Evolutionary conservation across 352 stramenopile species (phyloP).

Genomic region (Saprolegnia diclina): DNA sequence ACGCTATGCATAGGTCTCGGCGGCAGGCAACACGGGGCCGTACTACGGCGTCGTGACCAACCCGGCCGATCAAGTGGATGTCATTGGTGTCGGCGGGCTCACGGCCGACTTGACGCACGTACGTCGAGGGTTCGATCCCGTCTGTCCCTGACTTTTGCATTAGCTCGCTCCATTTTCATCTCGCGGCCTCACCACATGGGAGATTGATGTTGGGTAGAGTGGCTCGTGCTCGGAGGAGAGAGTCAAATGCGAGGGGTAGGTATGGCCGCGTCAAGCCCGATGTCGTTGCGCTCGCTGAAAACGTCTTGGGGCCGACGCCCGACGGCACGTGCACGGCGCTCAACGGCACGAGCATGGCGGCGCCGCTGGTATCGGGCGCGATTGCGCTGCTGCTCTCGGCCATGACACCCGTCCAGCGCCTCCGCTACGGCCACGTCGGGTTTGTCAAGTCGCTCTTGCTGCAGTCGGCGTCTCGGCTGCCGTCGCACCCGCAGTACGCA

Average conservation of each 20-base stretch:
- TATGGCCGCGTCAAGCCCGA: constrained; percentile 84
- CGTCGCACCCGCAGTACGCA: constrained; percentile 30
- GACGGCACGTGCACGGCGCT: constrained; percentile 51
- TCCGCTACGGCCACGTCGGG: constrained; percentile 31
- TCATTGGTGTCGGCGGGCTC: constrained; percentile 78
- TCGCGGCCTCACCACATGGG: constrained; percentile 81
- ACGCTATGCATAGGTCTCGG: constrained; percentile 68
- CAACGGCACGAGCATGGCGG: constrained; percentile 78
- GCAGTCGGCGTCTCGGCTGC: constrained; percentile 44
- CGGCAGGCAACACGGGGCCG: constrained; percentile 79
- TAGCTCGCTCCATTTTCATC: constrained; percentile 74
- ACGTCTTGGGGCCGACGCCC: constrained; percentile 55
- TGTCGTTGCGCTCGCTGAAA: constrained; percentile 59
- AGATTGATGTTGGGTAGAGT: constrained; percentile 52
- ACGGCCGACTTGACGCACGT: constrained; percentile 30
- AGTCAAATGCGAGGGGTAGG: not conserved
- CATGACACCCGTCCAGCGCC: constrained; percentile 43
- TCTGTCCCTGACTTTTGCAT: constrained; percentile 24
- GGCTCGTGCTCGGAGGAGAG: not conserved
- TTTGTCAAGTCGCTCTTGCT: constrained; percentile 62
- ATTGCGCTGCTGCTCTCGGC: constrained; percentile 65
- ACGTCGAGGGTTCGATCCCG: not conserved
- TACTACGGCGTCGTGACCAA: constrained; percentile 82
- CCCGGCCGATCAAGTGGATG: constrained; percentile 76
- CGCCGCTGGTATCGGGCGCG: constrained; percentile 70